These are phyloP conservation scores for Lithospermum erythrorhizon DNA, from an alignment of 257 asterid species.

Conservation along the genomic window DNA sequence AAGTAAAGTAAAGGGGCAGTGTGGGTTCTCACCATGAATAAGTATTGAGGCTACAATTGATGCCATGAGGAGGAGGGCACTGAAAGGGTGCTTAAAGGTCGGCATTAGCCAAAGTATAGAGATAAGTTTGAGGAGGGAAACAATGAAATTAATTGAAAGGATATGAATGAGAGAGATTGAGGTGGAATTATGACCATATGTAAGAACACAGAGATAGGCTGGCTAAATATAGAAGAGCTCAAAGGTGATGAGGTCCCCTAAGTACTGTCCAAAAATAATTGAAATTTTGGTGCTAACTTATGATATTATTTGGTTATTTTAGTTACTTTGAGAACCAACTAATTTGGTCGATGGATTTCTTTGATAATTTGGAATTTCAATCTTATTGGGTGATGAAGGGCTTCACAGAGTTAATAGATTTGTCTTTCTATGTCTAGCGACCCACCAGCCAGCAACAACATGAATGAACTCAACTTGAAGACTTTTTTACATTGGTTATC, in stretches of 20 bases:
- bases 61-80: background rate
- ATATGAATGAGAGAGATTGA: slow-evolving; percentile 31
- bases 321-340: too few species aligned
- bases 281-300: too few species aligned
- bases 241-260: background rate
- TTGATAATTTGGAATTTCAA: too few species aligned
- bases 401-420: too few species aligned
- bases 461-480: too few species aligned
- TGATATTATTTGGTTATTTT: too few species aligned
- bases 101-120: slow-evolving; percentile 22
- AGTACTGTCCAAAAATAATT: too few species aligned
- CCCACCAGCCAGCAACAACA: too few species aligned
- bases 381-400: too few species aligned
- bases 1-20: background rate
- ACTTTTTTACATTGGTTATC: too few species aligned
- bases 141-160: slow-evolving; percentile 9
- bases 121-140: background rate
- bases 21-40: background rate
- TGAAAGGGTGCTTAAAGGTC: background rate
- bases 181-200: slow-evolving; percentile 53
- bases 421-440: too few species aligned
- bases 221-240: slow-evolving; percentile 18
- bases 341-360: too few species aligned
- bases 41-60: background rate
- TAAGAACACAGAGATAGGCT: slow-evolving; percentile 29